Base-by-base conservation (phyloP, 2,329 filamentous ascomycete species). In the Hypocreales sp. region DNA sequence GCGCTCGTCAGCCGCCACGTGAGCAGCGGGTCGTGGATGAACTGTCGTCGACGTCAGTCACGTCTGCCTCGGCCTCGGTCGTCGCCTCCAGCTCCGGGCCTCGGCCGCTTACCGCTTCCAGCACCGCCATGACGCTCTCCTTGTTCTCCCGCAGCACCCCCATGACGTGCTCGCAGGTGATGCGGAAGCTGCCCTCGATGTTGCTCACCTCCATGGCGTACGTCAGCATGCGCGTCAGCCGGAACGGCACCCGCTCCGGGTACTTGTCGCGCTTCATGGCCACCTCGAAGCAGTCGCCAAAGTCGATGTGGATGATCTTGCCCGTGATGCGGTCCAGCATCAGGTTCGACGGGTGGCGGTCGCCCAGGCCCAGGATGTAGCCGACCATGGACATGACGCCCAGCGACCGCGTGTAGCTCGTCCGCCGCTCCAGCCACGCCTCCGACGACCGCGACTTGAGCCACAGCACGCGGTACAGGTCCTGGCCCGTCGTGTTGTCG, bases 351-450 rank as follows among this genome's bases (percentile, higher is more conserved):
- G 92, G 92, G 56, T 99, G 90, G 25, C 92, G 77, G 57, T 99
- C 90, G 29, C 90, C 90, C 10, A 99, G 64, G 33, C 90, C 92
- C 14, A 99, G 72, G 38, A 99, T 95, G 53, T 99, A 99, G 36
- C 90, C 90, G n/a, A 95, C 90, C 84, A 99, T 98, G n/a, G 84
- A 94, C 90, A 98, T 99, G 44, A 98, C 90, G 41, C 83, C 90
- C 2, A 98, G 65, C 2, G 87, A 95, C 31, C 90, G 79, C 12
- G 90, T 98, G 57, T 98, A 99, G 49, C 93, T 98, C n/a, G 92
- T 98, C 28, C 90, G 79, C 23, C 90, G 72, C 53, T 95, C 90
- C 19, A 99, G 73, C 90, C 90, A 99, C 2, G 87, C 79, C 53
- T 99, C 90, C 0, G 87, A 94, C 35, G 81, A 92, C 64, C 94